Conservation (phyloP, 345 rosid species). For the Carallia brachiata region DNA sequence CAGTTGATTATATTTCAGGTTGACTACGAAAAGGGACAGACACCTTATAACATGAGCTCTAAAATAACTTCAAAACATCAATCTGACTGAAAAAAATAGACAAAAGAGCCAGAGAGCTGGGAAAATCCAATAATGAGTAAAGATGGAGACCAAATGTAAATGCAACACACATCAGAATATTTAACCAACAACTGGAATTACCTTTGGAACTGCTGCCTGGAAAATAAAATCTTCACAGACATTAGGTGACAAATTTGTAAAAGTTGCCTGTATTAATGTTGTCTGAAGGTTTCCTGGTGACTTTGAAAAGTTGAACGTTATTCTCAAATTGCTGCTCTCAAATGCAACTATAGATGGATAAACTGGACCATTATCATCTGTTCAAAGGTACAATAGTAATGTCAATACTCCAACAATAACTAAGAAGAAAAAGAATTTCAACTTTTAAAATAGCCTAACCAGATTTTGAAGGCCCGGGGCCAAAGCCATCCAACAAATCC, state of each 20-base stretch:
- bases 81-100: neutral
- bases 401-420: conserved; percentile 16
- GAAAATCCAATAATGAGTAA: neutral
- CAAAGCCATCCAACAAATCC: conserved; percentile 87
- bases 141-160: neutral
- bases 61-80: neutral
- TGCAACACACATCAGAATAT: neutral
- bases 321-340: conserved; percentile 76
- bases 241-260: conserved; percentile 69
- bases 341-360: conserved; percentile 77
- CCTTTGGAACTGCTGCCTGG: conserved; percentile 99
- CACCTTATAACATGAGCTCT: neutral
- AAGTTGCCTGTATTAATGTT: conserved; percentile 67
- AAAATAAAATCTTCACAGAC: conserved; percentile 74
- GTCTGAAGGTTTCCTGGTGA: conserved; percentile 67
- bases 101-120: neutral
- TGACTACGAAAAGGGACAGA: neutral
- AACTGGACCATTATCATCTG: conserved; percentile 77
- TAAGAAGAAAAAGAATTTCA: conserved; percentile 15
- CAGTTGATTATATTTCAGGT: no score
- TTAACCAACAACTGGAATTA: conserved; percentile 28
- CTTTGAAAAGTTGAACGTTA: conserved; percentile 78
- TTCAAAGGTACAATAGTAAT: conserved; percentile 13
- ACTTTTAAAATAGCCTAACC: conserved; percentile 43
- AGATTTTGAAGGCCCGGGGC: conserved; percentile 49